A percentile compares a stretch with the other conserved stretches of the same genome.
These are phyloP conservation scores for Salix suchowensis DNA, from an alignment of 345 rosid genomes.

Conservation along the genomic window DNA sequence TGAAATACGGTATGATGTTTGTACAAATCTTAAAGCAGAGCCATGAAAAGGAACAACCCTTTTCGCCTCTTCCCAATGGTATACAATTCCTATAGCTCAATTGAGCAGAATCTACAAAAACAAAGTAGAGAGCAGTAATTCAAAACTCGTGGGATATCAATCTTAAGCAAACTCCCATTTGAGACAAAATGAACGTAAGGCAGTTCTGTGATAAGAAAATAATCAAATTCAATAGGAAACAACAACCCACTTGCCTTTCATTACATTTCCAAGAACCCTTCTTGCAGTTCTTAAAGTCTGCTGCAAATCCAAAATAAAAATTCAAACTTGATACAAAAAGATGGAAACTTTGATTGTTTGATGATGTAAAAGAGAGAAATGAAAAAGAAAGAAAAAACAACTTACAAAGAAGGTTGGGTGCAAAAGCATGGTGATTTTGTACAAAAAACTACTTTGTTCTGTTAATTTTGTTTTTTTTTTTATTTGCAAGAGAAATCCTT, in stretches of 20 bases:
- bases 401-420: background rate
- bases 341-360: background rate
- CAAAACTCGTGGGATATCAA: background rate
- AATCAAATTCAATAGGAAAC: background rate
- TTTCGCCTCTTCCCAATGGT: slow-evolving; percentile 16
- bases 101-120: slow-evolving; percentile 26
- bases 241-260: slow-evolving; percentile 32
- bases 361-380: too few relatives aligned
- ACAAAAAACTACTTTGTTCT: background rate
- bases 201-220: background rate
- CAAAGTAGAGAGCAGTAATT: background rate
- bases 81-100: background rate
- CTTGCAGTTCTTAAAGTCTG: slow-evolving; percentile 10
- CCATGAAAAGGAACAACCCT: slow-evolving; percentile 21
- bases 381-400: too few relatives aligned
- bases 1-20: slow-evolving; percentile 51
- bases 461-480: background rate
- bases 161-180: background rate
- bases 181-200: too few relatives aligned
- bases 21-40: slow-evolving; percentile 32
- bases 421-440: background rate
- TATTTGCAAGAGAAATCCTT: background rate
- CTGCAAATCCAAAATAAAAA: slow-evolving; percentile 17
- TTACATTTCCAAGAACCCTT: slow-evolving; percentile 21
- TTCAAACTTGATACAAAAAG: background rate